Conservation (phyloP, 371 early-diverging fungal species). For the Apophysomyces ossiformis region DNA sequence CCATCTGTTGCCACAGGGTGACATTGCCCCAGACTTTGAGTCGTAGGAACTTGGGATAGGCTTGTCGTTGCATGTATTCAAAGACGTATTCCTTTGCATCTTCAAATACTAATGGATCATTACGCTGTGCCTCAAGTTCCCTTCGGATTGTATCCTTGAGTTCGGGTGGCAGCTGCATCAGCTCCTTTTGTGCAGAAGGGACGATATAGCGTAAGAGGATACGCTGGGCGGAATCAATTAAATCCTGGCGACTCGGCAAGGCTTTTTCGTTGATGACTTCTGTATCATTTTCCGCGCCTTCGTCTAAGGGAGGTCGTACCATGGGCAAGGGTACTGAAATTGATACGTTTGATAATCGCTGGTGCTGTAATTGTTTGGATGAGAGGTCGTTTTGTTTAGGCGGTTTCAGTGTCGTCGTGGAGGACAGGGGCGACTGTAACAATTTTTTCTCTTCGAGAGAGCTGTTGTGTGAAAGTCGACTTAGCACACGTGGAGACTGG, state of each 20-base stretch:
- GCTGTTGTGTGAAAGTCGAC: constrained; percentile 36
- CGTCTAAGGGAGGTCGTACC: constrained; percentile 17
- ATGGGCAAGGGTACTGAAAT: constrained; percentile 11
- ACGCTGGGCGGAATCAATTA: constrained; percentile 61
- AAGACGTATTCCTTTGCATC: constrained; percentile 66
- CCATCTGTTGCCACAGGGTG: constrained; percentile 54
- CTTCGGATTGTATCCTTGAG: constrained; percentile 38
- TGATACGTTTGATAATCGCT: constrained; percentile 3
- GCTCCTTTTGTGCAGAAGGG: constrained; percentile 59
- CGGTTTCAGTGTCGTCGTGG: constrained; percentile 8
- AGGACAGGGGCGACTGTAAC: constrained; percentile 16
- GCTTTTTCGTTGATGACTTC: constrained; percentile 19
- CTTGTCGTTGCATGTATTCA: constrained; percentile 59
- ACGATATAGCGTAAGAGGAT: constrained; percentile 60
- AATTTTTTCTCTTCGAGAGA: constrained; percentile 24
- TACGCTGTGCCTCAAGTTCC: constrained; percentile 43
- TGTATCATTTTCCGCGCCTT: background rate
- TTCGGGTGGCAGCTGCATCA: constrained; percentile 42
- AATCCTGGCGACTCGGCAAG: constrained; percentile 54
- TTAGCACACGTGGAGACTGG: constrained; percentile 40
- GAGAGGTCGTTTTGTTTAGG: constrained; percentile 11
- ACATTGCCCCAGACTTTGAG: constrained; percentile 66
- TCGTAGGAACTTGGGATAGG: constrained; percentile 64
- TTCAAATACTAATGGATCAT: constrained; percentile 58
- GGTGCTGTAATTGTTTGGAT: constrained; percentile 15